These are phyloP conservation scores for Venustampulla echinocandica DNA, from an alignment of 495 filamentous ascomycete species.

Conservation along the genomic window DNA sequence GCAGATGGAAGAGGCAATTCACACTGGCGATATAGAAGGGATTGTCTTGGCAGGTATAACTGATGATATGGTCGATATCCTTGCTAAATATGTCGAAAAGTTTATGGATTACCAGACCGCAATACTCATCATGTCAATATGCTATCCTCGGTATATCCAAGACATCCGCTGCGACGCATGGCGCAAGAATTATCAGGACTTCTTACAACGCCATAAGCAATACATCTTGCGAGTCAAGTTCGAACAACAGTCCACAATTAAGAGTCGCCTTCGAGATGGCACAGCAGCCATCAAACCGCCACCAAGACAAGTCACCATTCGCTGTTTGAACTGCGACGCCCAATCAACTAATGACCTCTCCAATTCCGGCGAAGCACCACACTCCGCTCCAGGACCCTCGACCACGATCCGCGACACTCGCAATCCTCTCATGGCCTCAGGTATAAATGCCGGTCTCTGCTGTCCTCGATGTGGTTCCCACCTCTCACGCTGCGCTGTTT, in stretches of 20 bases:
- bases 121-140: slow-evolving; percentile 72
- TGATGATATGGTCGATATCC: slow-evolving; percentile 67
- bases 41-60: slow-evolving; percentile 80
- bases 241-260: slow-evolving; percentile 51
- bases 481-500: slow-evolving; percentile 83
- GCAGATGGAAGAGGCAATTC: slow-evolving; percentile 53
- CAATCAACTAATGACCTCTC: slow-evolving; percentile 31
- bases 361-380: slow-evolving; percentile 10
- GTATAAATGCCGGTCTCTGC: slow-evolving; percentile 42
- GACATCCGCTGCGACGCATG: slow-evolving; percentile 68
- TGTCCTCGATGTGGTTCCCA: slow-evolving; percentile 84
- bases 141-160: slow-evolving; percentile 71
- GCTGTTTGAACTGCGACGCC: slow-evolving; percentile 75
- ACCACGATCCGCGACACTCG: slow-evolving; percentile 4
- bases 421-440: slow-evolving; percentile 20
- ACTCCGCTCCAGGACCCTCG: slow-evolving; percentile 1
- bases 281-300: slow-evolving; percentile 55
- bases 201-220: slow-evolving; percentile 59
- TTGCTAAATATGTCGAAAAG: slow-evolving; percentile 79
- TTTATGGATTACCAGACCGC: slow-evolving; percentile 87
- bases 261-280: slow-evolving; percentile 49
- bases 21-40: slow-evolving; percentile 77
- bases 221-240: slow-evolving; percentile 50
- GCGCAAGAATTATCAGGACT: slow-evolving; percentile 71
- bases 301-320: slow-evolving; percentile 67